A percentile compares a stretch with the other conserved stretches of the same genome.
Conservation (phyloP, 139 green algal species). For the Tetradesmus lagerheimii region DNA sequence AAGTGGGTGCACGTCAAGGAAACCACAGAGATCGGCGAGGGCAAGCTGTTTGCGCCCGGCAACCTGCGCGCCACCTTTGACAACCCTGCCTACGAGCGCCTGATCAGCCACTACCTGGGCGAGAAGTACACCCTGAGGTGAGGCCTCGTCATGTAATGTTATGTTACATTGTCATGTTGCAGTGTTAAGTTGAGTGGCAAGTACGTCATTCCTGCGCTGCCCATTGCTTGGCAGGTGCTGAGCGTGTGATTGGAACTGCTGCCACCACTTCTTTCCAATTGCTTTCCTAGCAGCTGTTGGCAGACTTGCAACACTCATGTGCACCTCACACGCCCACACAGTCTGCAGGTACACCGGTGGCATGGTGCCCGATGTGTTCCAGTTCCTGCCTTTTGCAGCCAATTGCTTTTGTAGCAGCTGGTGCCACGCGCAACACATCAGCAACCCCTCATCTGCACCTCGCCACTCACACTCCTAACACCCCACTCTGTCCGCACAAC, state of each 20-base stretch:
- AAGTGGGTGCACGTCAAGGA: conserved; percentile 98
- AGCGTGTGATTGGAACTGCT: not conserved
- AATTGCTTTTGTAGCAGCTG: too few relatives aligned
- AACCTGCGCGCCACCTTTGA: conserved; percentile 96
- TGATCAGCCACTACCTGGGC: conserved; percentile 93
- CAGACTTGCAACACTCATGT: too few relatives aligned
- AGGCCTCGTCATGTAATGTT: not conserved
- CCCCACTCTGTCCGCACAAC: too few relatives aligned
- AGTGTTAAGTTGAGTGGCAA: not conserved
- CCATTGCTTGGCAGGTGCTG: not conserved
- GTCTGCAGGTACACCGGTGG: conserved; percentile 89
- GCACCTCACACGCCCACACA: too few relatives aligned
- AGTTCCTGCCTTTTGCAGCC: conserved; percentile 53
- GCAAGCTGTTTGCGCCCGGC: conserved; percentile 97
- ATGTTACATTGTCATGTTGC: not conserved
- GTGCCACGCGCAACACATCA: too few relatives aligned
- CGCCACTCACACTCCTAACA: too few relatives aligned
- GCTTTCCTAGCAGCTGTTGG: too few relatives aligned
- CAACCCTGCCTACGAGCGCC: conserved; percentile 94
- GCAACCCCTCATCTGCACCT: too few relatives aligned
- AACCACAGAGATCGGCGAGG: conserved; percentile 80
- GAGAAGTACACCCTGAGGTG: conserved; percentile 96
- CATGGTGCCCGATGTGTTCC: conserved; percentile 97
- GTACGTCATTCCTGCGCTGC: too few relatives aligned
- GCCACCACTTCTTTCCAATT: too few relatives aligned